Base-by-base conservation (phyloP, 1,284 basidiomycete genomes). In the Stereum hirsutum region DNA sequence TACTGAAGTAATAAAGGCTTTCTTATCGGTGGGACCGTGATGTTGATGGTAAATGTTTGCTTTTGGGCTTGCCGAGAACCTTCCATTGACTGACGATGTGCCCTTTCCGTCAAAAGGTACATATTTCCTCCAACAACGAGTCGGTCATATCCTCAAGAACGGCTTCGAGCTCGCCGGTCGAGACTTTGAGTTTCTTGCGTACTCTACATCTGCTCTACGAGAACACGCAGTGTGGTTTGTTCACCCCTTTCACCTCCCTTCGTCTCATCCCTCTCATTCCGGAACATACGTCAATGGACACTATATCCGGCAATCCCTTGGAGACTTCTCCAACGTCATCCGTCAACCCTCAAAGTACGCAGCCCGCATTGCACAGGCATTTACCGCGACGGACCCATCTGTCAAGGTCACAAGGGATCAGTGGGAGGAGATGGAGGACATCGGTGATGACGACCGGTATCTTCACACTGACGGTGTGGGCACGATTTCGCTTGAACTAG, bases 291-390 rank as follows among this genome's bases (percentile, higher is more conserved):
- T 56, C 12, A 45, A 46, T 28, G 44, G 44, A 0, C 40, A 39
- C 32, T 64, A 84, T 25, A 85, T 89, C 45, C 69, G 85, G 17
- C 46, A 61, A 14, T 61, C 63, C 7, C 64, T 88, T 8, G 86
- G 87, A 10, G 65, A 79, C 52, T 87, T 88, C 52, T 65, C 64
- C 0, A 51, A 60, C 4, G 65, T 84, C 12, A 64, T 80, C n/a
- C 59, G 56, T 36, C 69, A 63, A 36, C 85, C 87, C 5, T 84
- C 85, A 3, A 81, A 80, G 54, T 86, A 75, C 55, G 87, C 83
- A 5, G 88, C 87, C 11, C 69, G 88, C 20, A 64, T 89, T 51
- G 80, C 82, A 10, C 88, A 88, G 60, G 83, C 84, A 0, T 89
- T 90, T 53, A 84, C 82, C 0, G 75, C 81, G 1, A 90, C 87